Base-by-base conservation (phyloP, 371 early-diverging fungal genomes). In the Nosema muscidifuracis region DNA sequence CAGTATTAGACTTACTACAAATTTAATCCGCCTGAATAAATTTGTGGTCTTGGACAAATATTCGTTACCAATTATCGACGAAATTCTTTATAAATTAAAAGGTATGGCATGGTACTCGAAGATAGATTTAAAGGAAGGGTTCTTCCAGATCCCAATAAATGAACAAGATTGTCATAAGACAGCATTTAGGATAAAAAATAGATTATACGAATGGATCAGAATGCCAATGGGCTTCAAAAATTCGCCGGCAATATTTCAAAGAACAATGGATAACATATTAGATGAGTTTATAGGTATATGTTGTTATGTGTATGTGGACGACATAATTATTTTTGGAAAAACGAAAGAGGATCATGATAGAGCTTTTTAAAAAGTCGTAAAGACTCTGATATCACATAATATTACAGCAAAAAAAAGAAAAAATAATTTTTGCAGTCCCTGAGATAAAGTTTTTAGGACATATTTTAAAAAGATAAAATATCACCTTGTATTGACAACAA, bases 201-300 rank as follows among this genome's bases (percentile, higher is more conserved):
- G 44, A 20, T 3, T 47, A 57, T 75, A 75, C 30, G 77, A 76
- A 69, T 76, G 47, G 33, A 73, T 3, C 1, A 65, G 57, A 38
- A 74, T 74, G 75, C 69, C 68, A 0, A 58, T 60, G 47, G 75
- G 75, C 2, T 74, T 50, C 38, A 74, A 74, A 42, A 74, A 74
- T 33, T 57, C 58, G 1, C 62, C 69, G n/a, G 69, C 68, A 7
- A 28, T 74, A 13, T 74, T 74, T 60, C 68, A 74, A 69, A 67
- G 67, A 68, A 33, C 13, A 3, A 68, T 74, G 62, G 30, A 61
- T 24, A 18, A 40, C 7, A 34, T 67, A 0, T 30, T 74, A 20
- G 36, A 64, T 22, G 62, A 53, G 6, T 55, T n/a, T 10, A 68
- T 62, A 9, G 62, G 53, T 3, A 74, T 47, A 22, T 31, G 36